Base-by-base conservation (phyloP, 1,284 basidiomycete species). In the Somion occarium region DNA sequence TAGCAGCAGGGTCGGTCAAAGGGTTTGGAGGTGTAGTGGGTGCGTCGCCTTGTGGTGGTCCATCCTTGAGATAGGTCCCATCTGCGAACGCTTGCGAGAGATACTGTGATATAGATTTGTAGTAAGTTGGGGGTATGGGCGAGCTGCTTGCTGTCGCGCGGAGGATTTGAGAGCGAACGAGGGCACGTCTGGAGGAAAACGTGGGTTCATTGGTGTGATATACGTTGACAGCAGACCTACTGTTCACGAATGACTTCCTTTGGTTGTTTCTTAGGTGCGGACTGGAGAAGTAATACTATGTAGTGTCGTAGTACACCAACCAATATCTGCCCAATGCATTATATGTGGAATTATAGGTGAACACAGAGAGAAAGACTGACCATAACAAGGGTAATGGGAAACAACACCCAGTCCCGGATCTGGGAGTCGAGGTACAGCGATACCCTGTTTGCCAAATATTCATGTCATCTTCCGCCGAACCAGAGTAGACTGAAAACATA, bases 321-420 rank as follows among this genome's bases (percentile, higher is more conserved):
- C 38, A 99, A 77, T 57, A 99, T 88, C 92, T 94, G 60, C 49
- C 7, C 5, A 52, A 25, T 5, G 43, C 20, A 38, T 46, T 4
- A 43, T 19, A 7, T 34, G 15, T 34, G 30, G 15, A 34, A 34
- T 34, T 7, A 34, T 7, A 7, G 7, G 15, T 23, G 20, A 23
- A 5, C 22, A 5, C 3, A 43, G 13, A 43, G 20, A 43, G 20
- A 22, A 22, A 22, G 55, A 70, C 81, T 62, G 61, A 91, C 91
- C 94, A 99, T 98, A 69, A 99, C 94, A 57, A 98, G 74, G 43
- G 94, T 96, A 69, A 99, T 97, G 52, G 97, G 97, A 68, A 99
- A 91, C 53, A 99, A 73, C 42, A 99, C 93, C 90, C 90, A 93
- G 66, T 92, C 87, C 53, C 93, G 83, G 67, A 97, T 96, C 69